Base-by-base conservation (phyloP, 495 filamentous ascomycete genomes). In the Podospora conica region DNA sequence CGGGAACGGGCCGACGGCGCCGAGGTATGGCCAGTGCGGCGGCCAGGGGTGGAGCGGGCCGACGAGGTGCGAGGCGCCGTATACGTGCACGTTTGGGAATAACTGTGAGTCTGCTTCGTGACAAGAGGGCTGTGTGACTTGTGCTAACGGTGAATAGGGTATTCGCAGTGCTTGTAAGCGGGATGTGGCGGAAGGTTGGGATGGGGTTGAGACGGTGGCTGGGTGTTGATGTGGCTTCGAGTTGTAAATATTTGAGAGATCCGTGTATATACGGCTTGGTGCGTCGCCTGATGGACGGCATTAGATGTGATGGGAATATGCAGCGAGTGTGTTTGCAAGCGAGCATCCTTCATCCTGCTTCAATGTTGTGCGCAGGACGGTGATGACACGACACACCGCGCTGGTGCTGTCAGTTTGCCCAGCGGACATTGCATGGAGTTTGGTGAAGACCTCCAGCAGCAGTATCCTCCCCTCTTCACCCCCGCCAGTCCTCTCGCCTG, bases 21-120 rank as follows among this genome's bases (percentile, higher is more conserved):
- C 69, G 18, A 61, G 27, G 18, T 71, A 53, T 28, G 69, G 56
- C 1, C 69, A 71, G 64, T 71, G 69, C 23, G 69, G 69, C 10
- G 69, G 69, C 1, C 48, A 63, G 15, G 64, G 64, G 9, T 71
- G 66, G 29, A 60, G 58, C 9, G 69, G 69, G n/a, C 69, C 69
- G 28, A 71, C 69, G 1, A 48, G 8, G 21, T 71, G 69, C 55
- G 69, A 60, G 61, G 48, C 56, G 20, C 64, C 64, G 12, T 71
- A 60, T 24, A 65, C 48, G 59, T 71, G 69, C 66, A 69, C 55
- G 8, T 69, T 61, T 48, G n/a, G 18, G 20, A 71, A 71, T 21
- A 15, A 58, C 12, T 71, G 40, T 48, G 40, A 48, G 40, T 48
- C 40, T n/a, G 18, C 9, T 8, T n/a, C 25, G 25, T 6, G 25